These are phyloP conservation scores for Rhinocladiella mackenziei DNA, from an alignment of 2,329 filamentous ascomycete genomes.

Conservation along the genomic window DNA sequence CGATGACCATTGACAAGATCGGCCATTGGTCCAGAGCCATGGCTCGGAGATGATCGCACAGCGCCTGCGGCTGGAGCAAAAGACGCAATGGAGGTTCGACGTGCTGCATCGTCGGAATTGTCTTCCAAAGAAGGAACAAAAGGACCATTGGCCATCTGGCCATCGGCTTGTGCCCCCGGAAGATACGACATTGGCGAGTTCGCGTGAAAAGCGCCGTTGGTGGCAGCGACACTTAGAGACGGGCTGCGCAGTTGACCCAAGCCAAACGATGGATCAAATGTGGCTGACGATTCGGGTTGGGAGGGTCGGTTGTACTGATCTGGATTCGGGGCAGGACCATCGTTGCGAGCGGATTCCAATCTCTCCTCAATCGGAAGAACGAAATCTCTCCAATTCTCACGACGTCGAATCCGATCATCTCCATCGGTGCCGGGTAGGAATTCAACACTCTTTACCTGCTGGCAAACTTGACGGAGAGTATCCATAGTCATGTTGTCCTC, in stretches of 20 bases:
- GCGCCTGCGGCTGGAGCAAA: constrained; percentile 3
- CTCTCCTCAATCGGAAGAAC: constrained; percentile 68
- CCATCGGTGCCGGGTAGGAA: constrained; percentile 71
- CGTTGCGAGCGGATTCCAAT: constrained; percentile 67
- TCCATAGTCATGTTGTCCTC: constrained; percentile 57
- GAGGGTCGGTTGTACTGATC: constrained; percentile 9
- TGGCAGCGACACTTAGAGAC: constrained; percentile 5
- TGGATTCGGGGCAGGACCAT: constrained; percentile 51
- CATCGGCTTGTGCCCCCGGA: constrained; percentile 10
- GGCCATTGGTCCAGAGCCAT: constrained; percentile 1
- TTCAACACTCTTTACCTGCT: constrained; percentile 69
- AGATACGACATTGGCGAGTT: constrained; percentile 16
- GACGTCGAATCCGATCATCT: constrained; percentile 70
- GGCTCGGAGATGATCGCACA: constrained; percentile 13
- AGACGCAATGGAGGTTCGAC: background rate
- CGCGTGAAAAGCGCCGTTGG: constrained; percentile 19
- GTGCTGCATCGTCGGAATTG: constrained; percentile 1
- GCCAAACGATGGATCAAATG: constrained; percentile 14
- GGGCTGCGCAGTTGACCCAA: constrained; percentile 19
- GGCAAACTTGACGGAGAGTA: constrained; percentile 69
- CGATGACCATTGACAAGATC: constrained; percentile 22
- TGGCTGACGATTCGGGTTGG: constrained; percentile 7
- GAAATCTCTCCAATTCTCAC: constrained; percentile 75
- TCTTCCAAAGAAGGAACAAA: constrained; percentile 16
- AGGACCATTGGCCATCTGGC: constrained; percentile 4